These are phyloP conservation scores for Trametes hirsuta DNA, from an alignment of 1,284 basidiomycete species.

Conservation along the genomic window DNA sequence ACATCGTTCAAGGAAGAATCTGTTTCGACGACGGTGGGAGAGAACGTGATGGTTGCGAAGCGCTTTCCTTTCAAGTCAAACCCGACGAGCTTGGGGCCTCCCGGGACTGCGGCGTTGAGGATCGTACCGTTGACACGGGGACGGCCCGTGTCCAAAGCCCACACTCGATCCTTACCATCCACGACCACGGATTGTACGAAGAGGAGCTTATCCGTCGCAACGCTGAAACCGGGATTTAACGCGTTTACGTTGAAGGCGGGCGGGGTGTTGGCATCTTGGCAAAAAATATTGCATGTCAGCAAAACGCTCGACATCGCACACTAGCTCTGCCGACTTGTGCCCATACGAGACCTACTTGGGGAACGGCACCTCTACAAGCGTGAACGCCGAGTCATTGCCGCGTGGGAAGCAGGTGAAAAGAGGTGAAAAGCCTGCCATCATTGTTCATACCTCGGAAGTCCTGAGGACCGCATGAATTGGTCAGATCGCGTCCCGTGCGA, in stretches of 20 bases:
- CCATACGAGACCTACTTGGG: too few relatives aligned
- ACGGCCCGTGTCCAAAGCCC: constrained; percentile 35
- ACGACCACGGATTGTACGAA: constrained; percentile 33
- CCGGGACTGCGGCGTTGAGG: constrained; percentile 27
- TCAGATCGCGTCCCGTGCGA: too few relatives aligned
- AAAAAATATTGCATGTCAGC: not conserved
- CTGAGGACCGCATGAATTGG: too few relatives aligned
- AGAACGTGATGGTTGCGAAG: constrained; percentile 33
- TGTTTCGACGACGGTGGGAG: constrained; percentile 29
- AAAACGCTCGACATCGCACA: too few relatives aligned
- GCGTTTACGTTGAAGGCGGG: constrained; percentile 19
- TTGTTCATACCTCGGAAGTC: too few relatives aligned
- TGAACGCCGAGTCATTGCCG: too few relatives aligned
- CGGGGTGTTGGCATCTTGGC: constrained; percentile 26
- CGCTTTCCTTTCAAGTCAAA: constrained; percentile 31
- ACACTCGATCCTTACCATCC: constrained; percentile 34
- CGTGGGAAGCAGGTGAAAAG: too few relatives aligned
- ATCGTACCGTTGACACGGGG: constrained; percentile 29
- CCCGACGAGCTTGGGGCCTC: constrained; percentile 35
- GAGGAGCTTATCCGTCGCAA: constrained; percentile 31
- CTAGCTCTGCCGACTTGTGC: too few relatives aligned
- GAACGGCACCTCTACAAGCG: too few relatives aligned
- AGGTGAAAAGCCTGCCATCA: too few relatives aligned
- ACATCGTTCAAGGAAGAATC: constrained; percentile 37
- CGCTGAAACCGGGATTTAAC: constrained; percentile 21